phyloP scores from a whole-genome alignment of 2,329 filamentous ascomycete species.

The Microdochium trichocladiopsis region DNA sequence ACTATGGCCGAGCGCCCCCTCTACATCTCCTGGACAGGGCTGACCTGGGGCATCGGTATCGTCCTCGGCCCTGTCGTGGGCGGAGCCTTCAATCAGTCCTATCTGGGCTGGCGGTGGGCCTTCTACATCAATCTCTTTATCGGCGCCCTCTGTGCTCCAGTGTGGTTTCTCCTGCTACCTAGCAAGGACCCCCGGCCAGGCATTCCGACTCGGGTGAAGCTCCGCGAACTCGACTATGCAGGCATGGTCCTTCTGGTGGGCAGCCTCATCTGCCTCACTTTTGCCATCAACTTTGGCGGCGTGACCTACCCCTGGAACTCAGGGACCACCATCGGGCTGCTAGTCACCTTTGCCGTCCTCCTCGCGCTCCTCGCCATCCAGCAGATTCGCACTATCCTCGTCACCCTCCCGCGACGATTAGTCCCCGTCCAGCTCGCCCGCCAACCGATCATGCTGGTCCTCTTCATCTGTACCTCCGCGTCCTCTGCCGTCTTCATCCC shows the following conservation, averaged over 20 bases:
- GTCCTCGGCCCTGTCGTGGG: slow-evolving; percentile 40
- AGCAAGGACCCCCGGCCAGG: slow-evolving; percentile 7
- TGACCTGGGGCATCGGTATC: slow-evolving; percentile 34
- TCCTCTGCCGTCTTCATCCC: slow-evolving; percentile 15
- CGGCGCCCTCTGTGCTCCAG: slow-evolving; percentile 23
- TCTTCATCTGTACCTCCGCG: slow-evolving; percentile 29
- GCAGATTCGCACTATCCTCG: slow-evolving; percentile 33
- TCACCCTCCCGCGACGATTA: slow-evolving; percentile 24
- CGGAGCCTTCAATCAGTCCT: slow-evolving; percentile 33
- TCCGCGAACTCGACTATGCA: slow-evolving; percentile 31
- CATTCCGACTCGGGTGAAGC: slow-evolving; percentile 10
- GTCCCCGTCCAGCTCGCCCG: slow-evolving; percentile 33
- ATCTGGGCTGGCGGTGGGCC: slow-evolving; percentile 36
- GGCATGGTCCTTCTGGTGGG: slow-evolving; percentile 34
- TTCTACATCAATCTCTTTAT: slow-evolving; percentile 52
- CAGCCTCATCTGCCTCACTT: slow-evolving; percentile 30
- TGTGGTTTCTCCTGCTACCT: slow-evolving; percentile 21
- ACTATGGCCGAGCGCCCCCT: slow-evolving; percentile 13
- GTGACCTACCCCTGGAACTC: slow-evolving; percentile 37
- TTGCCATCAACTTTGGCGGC: slow-evolving; percentile 46
- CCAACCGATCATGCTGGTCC: slow-evolving; percentile 25
- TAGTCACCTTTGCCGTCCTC: slow-evolving; percentile 32
- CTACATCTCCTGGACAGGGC: slow-evolving; percentile 18
- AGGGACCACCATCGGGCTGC: slow-evolving; percentile 34
- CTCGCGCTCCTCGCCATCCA: slow-evolving; percentile 35